Evolutionary conservation across 805 yeast species (phyloP).

Genomic region (Ascoidea rubescens): DNA sequence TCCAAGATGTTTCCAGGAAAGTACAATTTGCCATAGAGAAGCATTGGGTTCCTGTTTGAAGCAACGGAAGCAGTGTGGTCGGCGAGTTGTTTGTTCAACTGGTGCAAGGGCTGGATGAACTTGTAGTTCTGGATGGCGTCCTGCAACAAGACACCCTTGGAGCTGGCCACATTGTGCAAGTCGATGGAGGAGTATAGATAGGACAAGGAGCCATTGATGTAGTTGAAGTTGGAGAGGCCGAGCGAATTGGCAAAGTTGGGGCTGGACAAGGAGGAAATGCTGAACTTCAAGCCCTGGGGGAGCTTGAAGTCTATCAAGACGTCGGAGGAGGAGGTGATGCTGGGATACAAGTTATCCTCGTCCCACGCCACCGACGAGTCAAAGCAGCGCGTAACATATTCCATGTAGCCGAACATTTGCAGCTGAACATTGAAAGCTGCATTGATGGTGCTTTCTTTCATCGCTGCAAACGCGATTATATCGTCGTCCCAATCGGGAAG

Average conservation of each 20-base stretch:
- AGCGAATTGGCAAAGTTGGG: conserved; percentile 59
- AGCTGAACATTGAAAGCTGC: too few relatives aligned
- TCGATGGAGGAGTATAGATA: conserved; percentile 62
- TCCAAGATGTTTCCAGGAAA: conserved; percentile 80
- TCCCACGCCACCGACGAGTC: conserved; percentile 65
- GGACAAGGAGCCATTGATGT: conserved; percentile 70
- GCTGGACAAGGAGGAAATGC: conserved; percentile 57
- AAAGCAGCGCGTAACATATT: conserved; percentile 64
- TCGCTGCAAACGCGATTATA: too few relatives aligned
- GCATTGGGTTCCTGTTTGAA: conserved; percentile 19
- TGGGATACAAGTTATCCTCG: conserved; percentile 62
- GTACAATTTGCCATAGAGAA: conserved; percentile 76
- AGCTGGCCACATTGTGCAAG: conserved; percentile 33
- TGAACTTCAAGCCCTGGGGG: conserved; percentile 54
- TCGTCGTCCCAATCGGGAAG: too few relatives aligned
- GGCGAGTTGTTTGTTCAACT: not conserved
- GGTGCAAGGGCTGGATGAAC: conserved; percentile 31
- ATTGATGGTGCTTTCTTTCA: too few relatives aligned
- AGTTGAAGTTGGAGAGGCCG: conserved; percentile 46
- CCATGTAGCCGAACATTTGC: conserved; percentile 73
- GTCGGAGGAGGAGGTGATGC: conserved; percentile 57
- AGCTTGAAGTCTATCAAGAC: conserved; percentile 57
- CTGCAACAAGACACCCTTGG: conserved; percentile 43
- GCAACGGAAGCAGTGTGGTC: conserved; percentile 1
- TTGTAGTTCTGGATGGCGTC: conserved; percentile 59